Conservation (phyloP, 306 rosid species). For the Prunus armeniaca region DNA sequence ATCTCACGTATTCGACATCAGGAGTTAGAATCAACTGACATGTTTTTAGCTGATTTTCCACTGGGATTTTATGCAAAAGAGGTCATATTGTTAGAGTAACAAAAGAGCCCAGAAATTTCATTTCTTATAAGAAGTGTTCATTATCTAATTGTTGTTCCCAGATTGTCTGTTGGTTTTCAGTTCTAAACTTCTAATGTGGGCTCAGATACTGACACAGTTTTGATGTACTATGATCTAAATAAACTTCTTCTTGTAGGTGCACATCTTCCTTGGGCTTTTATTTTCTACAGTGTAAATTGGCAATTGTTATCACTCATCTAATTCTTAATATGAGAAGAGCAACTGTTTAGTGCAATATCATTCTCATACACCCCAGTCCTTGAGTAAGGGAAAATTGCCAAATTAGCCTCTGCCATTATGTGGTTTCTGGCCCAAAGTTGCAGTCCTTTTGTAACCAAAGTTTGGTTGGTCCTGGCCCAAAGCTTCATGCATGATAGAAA, state of each 20-base stretch:
- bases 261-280: background rate
- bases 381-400: background rate
- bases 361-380: background rate
- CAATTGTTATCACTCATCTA: background rate
- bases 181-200: background rate
- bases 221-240: background rate
- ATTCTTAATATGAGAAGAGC: background rate
- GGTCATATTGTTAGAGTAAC: background rate
- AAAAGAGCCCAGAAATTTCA: background rate
- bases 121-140: background rate
- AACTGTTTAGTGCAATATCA: background rate
- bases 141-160: slow-evolving; percentile 1
- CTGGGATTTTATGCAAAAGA: slow-evolving; percentile 10
- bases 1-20: slow-evolving; percentile 36
- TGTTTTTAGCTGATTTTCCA: slow-evolving; percentile 35
- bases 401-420: background rate
- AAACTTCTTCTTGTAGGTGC: background rate
- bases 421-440: background rate
- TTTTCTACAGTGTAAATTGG: background rate
- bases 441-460: no score
- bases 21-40: slow-evolving; percentile 54
- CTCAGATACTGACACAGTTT: background rate
- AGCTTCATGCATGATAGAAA: background rate
- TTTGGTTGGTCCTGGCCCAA: background rate
- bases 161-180: background rate